Conservation (phyloP, 352 stramenopile genomes). For the Globisporangium sylvaticum region DNA sequence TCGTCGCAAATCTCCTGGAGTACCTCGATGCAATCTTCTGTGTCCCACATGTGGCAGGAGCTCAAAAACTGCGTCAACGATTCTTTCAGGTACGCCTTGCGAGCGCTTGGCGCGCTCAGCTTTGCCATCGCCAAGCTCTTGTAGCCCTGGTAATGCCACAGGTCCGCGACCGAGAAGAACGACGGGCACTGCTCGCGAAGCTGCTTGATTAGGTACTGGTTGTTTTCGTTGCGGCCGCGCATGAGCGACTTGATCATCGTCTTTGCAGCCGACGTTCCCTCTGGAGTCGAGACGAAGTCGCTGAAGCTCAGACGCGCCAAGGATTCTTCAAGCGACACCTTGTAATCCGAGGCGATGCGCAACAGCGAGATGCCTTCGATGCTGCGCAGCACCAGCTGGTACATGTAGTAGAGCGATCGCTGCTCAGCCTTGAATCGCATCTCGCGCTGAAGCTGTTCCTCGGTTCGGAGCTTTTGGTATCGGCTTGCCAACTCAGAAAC, state of each 20-base stretch:
- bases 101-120: slow-evolving; percentile 60
- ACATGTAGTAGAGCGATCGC: slow-evolving; percentile 75
- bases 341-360: slow-evolving; percentile 59
- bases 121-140: slow-evolving; percentile 79
- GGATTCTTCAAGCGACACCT: slow-evolving; percentile 62
- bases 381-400: slow-evolving; percentile 69
- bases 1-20: slow-evolving; percentile 78
- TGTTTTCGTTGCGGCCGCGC: slow-evolving; percentile 76
- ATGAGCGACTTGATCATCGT: slow-evolving; percentile 77
- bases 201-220: slow-evolving; percentile 77
- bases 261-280: slow-evolving; percentile 60
- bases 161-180: slow-evolving; percentile 77
- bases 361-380: slow-evolving; percentile 80
- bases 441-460: slow-evolving; percentile 73
- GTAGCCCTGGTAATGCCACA: slow-evolving; percentile 85
- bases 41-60: slow-evolving; percentile 85
- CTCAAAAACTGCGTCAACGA: slow-evolving; percentile 79
- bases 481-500: slow-evolving; percentile 60
- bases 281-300: slow-evolving; percentile 65
- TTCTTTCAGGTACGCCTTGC: slow-evolving; percentile 58
- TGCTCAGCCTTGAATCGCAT: slow-evolving; percentile 80
- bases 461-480: slow-evolving; percentile 67
- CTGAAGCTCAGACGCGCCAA: slow-evolving; percentile 67
- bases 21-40: slow-evolving; percentile 69
- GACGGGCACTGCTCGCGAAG: slow-evolving; percentile 81